Percentiles rank a stretch among this genome's conserved stretches.
Conservation (phyloP, 2,329 filamentous ascomycete genomes). For the Parascedosporium putredinis region DNA sequence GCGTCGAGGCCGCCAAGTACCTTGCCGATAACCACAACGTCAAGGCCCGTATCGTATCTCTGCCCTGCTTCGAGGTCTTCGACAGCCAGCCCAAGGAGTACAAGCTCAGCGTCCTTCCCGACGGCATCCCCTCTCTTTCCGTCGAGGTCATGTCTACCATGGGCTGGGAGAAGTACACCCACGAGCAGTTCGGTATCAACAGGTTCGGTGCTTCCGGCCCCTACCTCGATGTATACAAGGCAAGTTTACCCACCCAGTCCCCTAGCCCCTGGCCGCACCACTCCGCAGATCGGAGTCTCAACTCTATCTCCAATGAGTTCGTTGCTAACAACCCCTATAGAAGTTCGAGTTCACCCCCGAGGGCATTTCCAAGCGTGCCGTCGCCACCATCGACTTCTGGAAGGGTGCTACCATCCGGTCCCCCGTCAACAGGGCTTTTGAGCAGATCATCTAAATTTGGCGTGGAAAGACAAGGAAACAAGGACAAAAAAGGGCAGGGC, state of each 20-base stretch:
- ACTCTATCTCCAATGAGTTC: not conserved
- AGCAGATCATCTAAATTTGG: slow-evolving; percentile 76
- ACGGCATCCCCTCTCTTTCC: slow-evolving; percentile 84
- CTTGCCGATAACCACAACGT: slow-evolving; percentile 82
- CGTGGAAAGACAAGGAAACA: slow-evolving; percentile 8
- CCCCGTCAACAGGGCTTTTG: slow-evolving; percentile 93
- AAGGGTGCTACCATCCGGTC: slow-evolving; percentile 90
- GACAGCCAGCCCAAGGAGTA: slow-evolving; percentile 92
- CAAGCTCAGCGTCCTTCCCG: slow-evolving; percentile 81
- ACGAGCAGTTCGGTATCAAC: slow-evolving; percentile 99
- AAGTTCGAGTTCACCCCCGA: slow-evolving; percentile 99
- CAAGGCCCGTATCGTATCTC: slow-evolving; percentile 83
- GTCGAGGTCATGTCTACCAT: slow-evolving; percentile 96
- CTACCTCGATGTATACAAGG: slow-evolving; percentile 97
- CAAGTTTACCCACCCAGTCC: slow-evolving; percentile 27
- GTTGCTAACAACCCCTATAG: slow-evolving; percentile 31
- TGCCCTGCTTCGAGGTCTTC: slow-evolving; percentile 96
- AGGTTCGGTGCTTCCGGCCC: slow-evolving; percentile 94
- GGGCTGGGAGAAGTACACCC: slow-evolving; percentile 97
- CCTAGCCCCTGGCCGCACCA: not conserved
- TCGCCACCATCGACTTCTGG: slow-evolving; percentile 92
- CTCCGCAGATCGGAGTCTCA: not conserved
- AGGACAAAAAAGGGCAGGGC: slow-evolving; percentile 10
- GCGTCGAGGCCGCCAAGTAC: slow-evolving; percentile 83
- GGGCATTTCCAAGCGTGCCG: slow-evolving; percentile 88